phyloP scores from a whole-genome alignment of 2,329 filamentous ascomycete genomes.

The Graphium sp. region DNA sequence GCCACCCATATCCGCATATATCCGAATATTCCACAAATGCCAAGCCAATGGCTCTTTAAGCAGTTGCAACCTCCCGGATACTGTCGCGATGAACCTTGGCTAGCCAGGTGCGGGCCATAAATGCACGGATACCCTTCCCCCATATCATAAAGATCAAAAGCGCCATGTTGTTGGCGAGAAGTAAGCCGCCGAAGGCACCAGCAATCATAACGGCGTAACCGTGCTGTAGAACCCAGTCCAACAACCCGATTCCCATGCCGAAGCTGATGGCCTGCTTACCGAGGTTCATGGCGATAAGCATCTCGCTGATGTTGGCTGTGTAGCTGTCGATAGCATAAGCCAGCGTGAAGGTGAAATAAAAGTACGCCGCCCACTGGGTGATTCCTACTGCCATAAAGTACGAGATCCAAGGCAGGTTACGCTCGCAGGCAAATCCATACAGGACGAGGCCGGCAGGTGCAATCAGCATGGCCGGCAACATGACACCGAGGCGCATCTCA shows the following conservation, averaged over 20 bases:
- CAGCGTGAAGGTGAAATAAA: constrained; percentile 39
- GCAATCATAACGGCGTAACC: constrained; percentile 33
- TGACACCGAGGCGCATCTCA: constrained; percentile 25
- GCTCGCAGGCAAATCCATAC: constrained; percentile 19
- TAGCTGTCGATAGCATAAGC: constrained; percentile 45
- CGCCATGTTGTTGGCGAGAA: constrained; percentile 29
- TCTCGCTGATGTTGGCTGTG: constrained; percentile 40
- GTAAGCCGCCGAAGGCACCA: constrained; percentile 28
- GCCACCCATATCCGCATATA: too few species aligned
- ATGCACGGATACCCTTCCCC: constrained; percentile 29
- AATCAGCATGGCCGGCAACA: constrained; percentile 18
- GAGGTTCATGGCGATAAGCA: constrained; percentile 43
- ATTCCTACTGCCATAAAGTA: constrained; percentile 33
- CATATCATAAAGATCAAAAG: constrained; percentile 30
- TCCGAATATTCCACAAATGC: too few species aligned
- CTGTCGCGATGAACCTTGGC: constrained; percentile 23
- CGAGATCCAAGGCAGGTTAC: constrained; percentile 22
- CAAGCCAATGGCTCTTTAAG: too few species aligned
- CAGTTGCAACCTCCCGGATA: constrained; percentile 13
- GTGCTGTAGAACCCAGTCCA: constrained; percentile 29
- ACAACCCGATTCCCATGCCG: constrained; percentile 28
- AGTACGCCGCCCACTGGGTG: constrained; percentile 30
- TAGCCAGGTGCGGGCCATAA: constrained; percentile 26
- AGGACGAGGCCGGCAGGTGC: constrained; percentile 23
- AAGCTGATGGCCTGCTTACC: constrained; percentile 39